These are phyloP conservation scores for Coccomyxa sp. DNA, from an alignment of 139 green algal genomes.

Conservation along the genomic window DNA sequence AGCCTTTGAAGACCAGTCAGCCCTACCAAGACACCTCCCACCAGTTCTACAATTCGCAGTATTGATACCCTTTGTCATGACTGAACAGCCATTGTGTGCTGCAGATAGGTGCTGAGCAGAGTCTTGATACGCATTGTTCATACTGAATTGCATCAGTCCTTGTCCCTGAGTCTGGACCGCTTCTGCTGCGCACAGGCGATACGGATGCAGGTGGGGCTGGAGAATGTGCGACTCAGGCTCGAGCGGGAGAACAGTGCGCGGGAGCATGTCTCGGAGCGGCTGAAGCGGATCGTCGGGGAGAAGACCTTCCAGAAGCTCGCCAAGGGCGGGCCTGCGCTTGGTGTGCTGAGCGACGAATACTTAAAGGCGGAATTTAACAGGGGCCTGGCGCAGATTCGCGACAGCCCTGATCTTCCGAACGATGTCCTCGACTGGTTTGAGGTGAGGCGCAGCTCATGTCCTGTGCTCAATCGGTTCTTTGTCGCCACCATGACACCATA, in stretches of 20 bases:
- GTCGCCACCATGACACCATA: too few species aligned
- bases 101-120: background rate
- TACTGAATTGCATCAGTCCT: background rate
- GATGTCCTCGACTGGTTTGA: too few species aligned
- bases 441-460: too few species aligned
- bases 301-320: too few species aligned
- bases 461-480: too few species aligned
- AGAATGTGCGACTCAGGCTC: constrained; percentile 13
- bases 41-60: background rate
- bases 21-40: too few species aligned
- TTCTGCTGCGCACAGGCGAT: constrained; percentile 17
- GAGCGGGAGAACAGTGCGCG: constrained; percentile 26
- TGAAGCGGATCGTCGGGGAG: too few species aligned
- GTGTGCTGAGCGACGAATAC: too few species aligned
- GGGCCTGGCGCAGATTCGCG: too few species aligned
- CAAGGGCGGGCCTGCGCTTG: too few species aligned
- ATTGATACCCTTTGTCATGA: background rate
- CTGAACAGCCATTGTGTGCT: background rate
- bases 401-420: too few species aligned
- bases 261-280: background rate
- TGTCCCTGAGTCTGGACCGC: background rate
- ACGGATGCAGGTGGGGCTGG: constrained; percentile 38
- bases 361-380: too few species aligned
- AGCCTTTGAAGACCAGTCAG: background rate
- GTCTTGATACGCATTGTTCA: background rate